A percentile compares a stretch with the other conserved stretches of the same genome.
Evolutionary conservation across 2,329 filamentous ascomycete species (phyloP).

Genomic region (Cylindrodendrum hubeiense): DNA sequence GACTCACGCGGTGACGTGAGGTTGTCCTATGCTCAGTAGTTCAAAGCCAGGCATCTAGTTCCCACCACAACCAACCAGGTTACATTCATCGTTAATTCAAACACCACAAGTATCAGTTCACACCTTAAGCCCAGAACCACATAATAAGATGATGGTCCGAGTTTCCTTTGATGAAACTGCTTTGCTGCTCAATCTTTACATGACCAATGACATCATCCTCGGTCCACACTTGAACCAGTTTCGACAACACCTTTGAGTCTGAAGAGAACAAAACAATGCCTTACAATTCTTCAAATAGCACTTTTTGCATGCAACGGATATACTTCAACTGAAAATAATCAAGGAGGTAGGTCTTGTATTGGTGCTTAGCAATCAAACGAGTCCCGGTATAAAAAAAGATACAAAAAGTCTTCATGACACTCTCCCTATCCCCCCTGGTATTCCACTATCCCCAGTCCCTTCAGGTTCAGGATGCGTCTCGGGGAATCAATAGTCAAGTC

Average conservation of each 20-base stretch:
- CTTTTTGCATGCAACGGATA: neutral
- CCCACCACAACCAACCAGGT: neutral
- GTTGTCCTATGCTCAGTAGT: neutral
- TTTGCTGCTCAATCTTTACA: neutral
- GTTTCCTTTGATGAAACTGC: neutral
- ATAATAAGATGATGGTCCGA: neutral
- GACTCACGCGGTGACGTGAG: neutral
- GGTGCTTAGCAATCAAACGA: constrained; percentile 19
- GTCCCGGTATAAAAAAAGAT: constrained; percentile 18
- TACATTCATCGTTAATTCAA: neutral
- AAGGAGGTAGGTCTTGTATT: constrained; percentile 18
- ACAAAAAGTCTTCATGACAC: constrained; percentile 25
- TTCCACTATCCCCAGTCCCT: constrained; percentile 1
- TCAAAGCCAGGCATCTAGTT: neutral
- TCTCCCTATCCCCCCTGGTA: neutral
- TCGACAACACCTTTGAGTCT: neutral
- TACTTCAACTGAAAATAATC: neutral
- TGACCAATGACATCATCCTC: neutral
- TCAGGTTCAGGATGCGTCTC: constrained; percentile 3
- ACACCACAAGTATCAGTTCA: neutral
- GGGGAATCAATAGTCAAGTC: constrained; percentile 16
- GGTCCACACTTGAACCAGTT: neutral
- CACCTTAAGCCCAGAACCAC: neutral
- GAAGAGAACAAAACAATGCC: too few species aligned
- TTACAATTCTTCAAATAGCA: too few species aligned